Conservation (phyloP, 768 basidiomycete genomes). For the Psilocybe subaeruginosa region DNA sequence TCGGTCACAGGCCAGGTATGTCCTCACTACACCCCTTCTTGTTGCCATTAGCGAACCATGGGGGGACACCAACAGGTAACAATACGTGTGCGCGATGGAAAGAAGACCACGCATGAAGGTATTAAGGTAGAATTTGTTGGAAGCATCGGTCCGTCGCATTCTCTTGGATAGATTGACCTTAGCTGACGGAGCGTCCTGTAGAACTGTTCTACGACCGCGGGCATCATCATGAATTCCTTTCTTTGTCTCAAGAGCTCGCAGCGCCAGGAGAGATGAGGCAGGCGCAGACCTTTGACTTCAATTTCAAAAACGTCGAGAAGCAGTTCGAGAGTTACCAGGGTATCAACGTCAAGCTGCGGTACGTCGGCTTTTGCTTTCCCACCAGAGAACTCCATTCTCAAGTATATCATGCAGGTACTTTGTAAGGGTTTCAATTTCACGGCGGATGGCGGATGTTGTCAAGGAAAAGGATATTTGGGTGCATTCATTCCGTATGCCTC, state of each 20-base stretch:
- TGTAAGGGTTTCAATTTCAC: slow-evolving; percentile 86
- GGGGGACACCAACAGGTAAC: slow-evolving; percentile 55
- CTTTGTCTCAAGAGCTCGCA: slow-evolving; percentile 92
- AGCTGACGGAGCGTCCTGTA: slow-evolving; percentile 25
- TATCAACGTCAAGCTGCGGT: slow-evolving; percentile 98
- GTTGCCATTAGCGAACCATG: neutral
- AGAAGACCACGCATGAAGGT: slow-evolving; percentile 92
- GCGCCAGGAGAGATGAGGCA: slow-evolving; percentile 97
- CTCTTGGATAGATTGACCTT: neutral
- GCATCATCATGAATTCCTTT: slow-evolving; percentile 97
- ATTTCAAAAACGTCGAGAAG: slow-evolving; percentile 99
- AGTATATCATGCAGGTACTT: slow-evolving; percentile 69
- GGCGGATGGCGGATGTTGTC: slow-evolving; percentile 89
- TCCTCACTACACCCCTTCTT: neutral
- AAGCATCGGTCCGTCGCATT: slow-evolving; percentile 74
- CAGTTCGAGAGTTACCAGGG: slow-evolving; percentile 98
- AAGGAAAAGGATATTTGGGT: slow-evolving; percentile 98
- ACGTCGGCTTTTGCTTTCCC: slow-evolving; percentile 26
- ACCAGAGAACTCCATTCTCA: neutral
- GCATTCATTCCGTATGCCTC: slow-evolving; percentile 98
- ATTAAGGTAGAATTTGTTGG: slow-evolving; percentile 98
- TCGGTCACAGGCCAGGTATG: slow-evolving; percentile 83
- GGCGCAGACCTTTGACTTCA: slow-evolving; percentile 95
- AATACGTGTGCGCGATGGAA: slow-evolving; percentile 91
- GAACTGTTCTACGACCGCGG: slow-evolving; percentile 97